Evolutionary conservation across 1,284 basidiomycete genomes (phyloP), one percentile per base, ranked within the genome.

Genomic region (Malassezia restricta): DNA sequence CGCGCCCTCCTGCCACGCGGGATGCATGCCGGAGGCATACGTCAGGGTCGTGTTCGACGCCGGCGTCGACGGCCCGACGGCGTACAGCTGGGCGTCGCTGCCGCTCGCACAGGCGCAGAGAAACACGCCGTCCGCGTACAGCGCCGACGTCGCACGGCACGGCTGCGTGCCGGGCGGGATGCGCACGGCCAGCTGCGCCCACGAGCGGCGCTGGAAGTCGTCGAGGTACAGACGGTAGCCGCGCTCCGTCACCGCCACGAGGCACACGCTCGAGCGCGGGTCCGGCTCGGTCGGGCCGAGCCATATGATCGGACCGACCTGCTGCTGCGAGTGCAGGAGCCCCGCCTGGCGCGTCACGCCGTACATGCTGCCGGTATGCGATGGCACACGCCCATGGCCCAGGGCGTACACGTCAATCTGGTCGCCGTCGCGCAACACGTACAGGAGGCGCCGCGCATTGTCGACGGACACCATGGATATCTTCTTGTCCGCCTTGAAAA

Each of bases 401-500:
- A 72, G 55, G 38, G 54, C 49, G 46, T 64, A 70, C 4, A 68
- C 64, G 43, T 68, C 65, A 53, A 72, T 72, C 49, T 68, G 55
- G 35, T 59, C 59, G 15, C 63, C 61, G 30, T 66, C 57, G 30
- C 66, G 62, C 31, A 72, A 59, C 3, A 64, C 63, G 47, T 72
- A 72, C 2, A 72, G 54, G 35, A 68, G 59, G 40, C 58, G 57
- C 4, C 70, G 59, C 15, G 57, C 58, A 20, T 58, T 55, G 48
- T 72, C 70, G 24, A 71, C 53, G n/a, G 61, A 51, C 38, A 72
- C 50, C 32, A 47, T 54, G 42, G 63, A 54, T 11, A 71, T 57
- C 47, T 56, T 52, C 56, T 68, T 85, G 83, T 87, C 78, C n/a
- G 83, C 80, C 39, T 70, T 69, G 48, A 68, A 63, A 28, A 74